Percentiles rank a stretch among this genome's conserved stretches.
Conservation (phyloP, 2,329 filamentous ascomycete genomes). For the Malbranchea zuffiana region DNA sequence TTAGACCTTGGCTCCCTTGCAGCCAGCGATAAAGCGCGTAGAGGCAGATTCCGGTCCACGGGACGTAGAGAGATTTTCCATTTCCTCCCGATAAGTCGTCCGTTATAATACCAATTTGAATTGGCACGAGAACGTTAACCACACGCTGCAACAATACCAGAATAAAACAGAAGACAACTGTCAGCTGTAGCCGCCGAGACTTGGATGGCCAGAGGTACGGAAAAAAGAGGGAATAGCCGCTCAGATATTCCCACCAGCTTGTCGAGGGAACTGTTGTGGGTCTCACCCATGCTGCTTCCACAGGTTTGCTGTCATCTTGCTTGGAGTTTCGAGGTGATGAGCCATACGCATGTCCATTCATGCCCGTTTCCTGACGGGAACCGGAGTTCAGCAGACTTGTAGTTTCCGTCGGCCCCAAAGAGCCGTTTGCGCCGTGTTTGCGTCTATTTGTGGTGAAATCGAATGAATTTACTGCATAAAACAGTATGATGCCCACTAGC, state of each 20-base stretch:
- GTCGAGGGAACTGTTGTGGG: slow-evolving; percentile 75
- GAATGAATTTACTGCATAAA: slow-evolving; percentile 45
- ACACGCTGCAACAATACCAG: slow-evolving; percentile 70
- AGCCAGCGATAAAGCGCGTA: slow-evolving; percentile 71
- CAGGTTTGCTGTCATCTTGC: slow-evolving; percentile 36
- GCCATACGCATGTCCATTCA: slow-evolving; percentile 43
- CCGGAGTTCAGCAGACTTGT: slow-evolving; percentile 32
- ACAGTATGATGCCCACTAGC: slow-evolving; percentile 48
- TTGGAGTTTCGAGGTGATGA: slow-evolving; percentile 33
- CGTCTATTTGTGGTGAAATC: slow-evolving; percentile 36
- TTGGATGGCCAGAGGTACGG: slow-evolving; percentile 94
- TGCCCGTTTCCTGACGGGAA: slow-evolving; percentile 28
- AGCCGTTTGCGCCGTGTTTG: slow-evolving; percentile 20
- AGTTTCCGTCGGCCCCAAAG: slow-evolving; percentile 34
- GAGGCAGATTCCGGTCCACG: slow-evolving; percentile 62
- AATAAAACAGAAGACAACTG: slow-evolving; percentile 71
- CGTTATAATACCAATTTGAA: slow-evolving; percentile 71
- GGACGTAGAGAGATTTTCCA: slow-evolving; percentile 45
- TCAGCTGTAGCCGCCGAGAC: slow-evolving; percentile 59
- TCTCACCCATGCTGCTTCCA: slow-evolving; percentile 73
- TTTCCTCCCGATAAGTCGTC: slow-evolving; percentile 54
- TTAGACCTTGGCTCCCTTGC: slow-evolving; percentile 77
- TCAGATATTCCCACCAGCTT: slow-evolving; percentile 92
- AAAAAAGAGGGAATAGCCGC: slow-evolving; percentile 86
- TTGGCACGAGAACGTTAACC: slow-evolving; percentile 77